phyloP scores from a whole-genome alignment of 768 basidiomycete species.

The Tulasnella sp. region DNA sequence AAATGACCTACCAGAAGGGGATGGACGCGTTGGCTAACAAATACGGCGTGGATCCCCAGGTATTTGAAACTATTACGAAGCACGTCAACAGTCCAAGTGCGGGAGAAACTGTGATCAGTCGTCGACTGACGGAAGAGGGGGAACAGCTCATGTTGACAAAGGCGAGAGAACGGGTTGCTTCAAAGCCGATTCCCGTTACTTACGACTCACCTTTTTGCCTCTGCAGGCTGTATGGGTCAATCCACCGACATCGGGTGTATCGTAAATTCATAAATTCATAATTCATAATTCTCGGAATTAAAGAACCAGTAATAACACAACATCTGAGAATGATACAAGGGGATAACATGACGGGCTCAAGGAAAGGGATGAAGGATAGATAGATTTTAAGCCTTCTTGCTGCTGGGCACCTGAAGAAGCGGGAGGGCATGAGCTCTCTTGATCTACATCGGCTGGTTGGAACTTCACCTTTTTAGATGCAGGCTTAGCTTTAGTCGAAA shows the following conservation, averaged over 20 bases:
- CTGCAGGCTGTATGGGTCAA: neutral
- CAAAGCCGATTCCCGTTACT: neutral
- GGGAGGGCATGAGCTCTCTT: neutral
- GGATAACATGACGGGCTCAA: neutral
- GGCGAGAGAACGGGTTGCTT: neutral
- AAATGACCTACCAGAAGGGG: neutral
- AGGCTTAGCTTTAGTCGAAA: neutral
- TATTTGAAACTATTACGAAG: neutral
- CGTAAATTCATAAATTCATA: neutral
- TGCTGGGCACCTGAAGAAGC: neutral
- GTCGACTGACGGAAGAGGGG: neutral
- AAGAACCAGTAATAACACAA: neutral
- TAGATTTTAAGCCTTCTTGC: neutral
- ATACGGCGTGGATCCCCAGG: neutral
- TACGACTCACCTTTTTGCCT: no score
- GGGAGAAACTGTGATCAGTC: neutral
- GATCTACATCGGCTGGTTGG: neutral
- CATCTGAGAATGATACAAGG: neutral
- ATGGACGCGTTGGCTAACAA: neutral
- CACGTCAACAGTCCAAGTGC: neutral
- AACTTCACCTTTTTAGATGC: neutral
- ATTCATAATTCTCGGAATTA: neutral
- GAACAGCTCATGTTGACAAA: constrained; percentile 5
- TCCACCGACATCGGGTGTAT: neutral
- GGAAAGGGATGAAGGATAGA: neutral